Evolutionary conservation across 257 asterid species (phyloP), one percentile per base, ranked within the genome.

Genomic region (Nemophila menziesii): DNA sequence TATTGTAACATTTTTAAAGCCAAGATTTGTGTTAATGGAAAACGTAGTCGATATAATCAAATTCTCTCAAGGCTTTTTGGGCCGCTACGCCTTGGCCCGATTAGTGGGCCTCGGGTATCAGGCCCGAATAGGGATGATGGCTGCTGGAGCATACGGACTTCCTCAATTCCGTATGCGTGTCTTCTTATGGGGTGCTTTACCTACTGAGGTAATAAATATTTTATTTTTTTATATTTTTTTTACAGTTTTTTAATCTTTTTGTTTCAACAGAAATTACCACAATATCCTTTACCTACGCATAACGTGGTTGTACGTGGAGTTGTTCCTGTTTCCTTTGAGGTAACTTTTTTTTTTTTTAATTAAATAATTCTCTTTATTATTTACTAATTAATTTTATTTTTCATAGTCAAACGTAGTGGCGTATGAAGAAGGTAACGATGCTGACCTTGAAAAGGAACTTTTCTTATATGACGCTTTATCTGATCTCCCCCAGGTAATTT

Each of bases 131-230:
- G 80, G 80, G 0, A 61, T 72, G 50, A 49, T 72, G 72, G 68
- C 76, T 13, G 80, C 76, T 0, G 80, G 80, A 15, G 67, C 73
- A 0, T 72, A 68, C 29, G 80, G 80, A 4, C 73, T 72, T 11
- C 80, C 80, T 4, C 80, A 72, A 55, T 68, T 66, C 24, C 64
- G 80, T 11, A 72, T 72, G 76, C 73, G 73, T 3, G 59, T 72
- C 37, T 72, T 72, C 60, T 52, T 72, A 23, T 72, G 65, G 68
- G 80, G 80, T 54, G 73, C 68, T 18, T 57, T 44, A 39, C 41
- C 56, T 7, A 40, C 39, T 13, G 76, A 72, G 66, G 76, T 64
- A 39, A 24, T 44, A 19, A 22, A 11, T 38, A 43, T 38, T 16
- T 1, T 21, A 15, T 17, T 26, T 3, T 46, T 15, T 8, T 44